These are phyloP conservation scores for Chaetomium globosum DNA, from an alignment of 2,329 filamentous ascomycete species.

Conservation along the genomic window DNA sequence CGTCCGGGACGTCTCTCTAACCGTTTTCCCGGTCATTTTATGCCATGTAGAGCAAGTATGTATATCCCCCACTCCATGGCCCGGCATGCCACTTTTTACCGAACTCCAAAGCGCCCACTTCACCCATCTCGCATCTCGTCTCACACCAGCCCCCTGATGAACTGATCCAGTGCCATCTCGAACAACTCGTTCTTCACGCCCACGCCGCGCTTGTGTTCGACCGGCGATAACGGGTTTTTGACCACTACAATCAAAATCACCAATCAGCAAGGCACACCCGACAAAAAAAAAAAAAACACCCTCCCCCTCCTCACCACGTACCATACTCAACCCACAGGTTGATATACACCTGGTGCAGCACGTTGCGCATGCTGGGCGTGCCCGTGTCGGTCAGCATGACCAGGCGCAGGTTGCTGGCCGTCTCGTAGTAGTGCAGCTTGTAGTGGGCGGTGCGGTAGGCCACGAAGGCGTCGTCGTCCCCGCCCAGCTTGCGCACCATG, in stretches of 20 bases:
- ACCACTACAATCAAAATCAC: conserved; percentile 58
- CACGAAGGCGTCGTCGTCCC: conserved; percentile 92
- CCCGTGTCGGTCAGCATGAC: conserved; percentile 93
- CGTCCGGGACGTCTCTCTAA: background rate
- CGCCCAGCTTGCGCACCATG: conserved; percentile 93
- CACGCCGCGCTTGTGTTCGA: conserved; percentile 68
- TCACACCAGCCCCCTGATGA: conserved; percentile 68
- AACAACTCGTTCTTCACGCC: conserved; percentile 74
- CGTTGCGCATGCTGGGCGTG: conserved; percentile 87
- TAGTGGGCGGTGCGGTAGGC: conserved; percentile 92
- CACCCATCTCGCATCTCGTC: background rate
- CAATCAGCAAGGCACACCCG: background rate
- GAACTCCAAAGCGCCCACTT: background rate
- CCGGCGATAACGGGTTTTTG: conserved; percentile 69
- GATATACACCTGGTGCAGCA: conserved; percentile 96
- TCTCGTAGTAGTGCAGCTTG: conserved; percentile 99
- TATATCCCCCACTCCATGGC: background rate
- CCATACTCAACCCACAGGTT: conserved; percentile 97
- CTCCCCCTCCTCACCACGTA: conserved; percentile 45
- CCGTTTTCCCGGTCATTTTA: background rate
- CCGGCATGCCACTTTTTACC: background rate
- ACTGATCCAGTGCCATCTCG: conserved; percentile 73
- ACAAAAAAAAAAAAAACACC: background rate
- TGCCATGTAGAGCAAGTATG: background rate
- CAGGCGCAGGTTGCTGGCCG: conserved; percentile 91